phyloP scores from a whole-genome alignment of 768 basidiomycete genomes.

The Termitomyces bulborhizus region DNA sequence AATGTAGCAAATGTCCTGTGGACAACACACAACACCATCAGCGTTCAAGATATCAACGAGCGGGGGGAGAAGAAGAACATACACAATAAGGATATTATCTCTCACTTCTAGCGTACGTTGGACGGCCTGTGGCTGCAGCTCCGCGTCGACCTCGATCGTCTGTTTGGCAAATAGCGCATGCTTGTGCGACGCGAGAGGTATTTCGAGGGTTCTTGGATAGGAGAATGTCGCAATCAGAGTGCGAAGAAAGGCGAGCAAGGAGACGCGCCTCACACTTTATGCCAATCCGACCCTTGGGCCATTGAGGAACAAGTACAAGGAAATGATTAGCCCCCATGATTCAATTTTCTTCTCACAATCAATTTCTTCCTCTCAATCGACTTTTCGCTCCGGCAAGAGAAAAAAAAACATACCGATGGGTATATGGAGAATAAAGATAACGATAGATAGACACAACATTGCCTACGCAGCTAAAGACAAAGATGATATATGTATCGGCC shows the following conservation, averaged over 20 bases:
- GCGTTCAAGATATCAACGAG: neutral
- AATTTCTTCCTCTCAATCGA: too few relatives aligned
- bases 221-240: slow-evolving; percentile 1
- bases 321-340: neutral
- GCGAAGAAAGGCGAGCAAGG: neutral
- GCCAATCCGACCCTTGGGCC: slow-evolving; percentile 32
- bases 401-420: slow-evolving; percentile 3
- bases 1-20: slow-evolving; percentile 66
- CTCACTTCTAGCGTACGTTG: slow-evolving; percentile 65
- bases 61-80: slow-evolving; percentile 23
- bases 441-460: slow-evolving; percentile 10
- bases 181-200: slow-evolving; percentile 68
- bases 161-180: slow-evolving; percentile 81
- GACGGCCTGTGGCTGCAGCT: slow-evolving; percentile 78
- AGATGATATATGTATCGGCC: slow-evolving; percentile 2
- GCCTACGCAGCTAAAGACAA: neutral
- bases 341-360: neutral
- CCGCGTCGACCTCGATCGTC: slow-evolving; percentile 81
- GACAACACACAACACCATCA: neutral
- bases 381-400: too few relatives aligned
- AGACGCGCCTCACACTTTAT: slow-evolving; percentile 40
- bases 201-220: slow-evolving; percentile 47
- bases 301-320: slow-evolving; percentile 2
- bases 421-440: slow-evolving; percentile 12
- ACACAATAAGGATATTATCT: slow-evolving; percentile 71